phyloP scores from a whole-genome alignment of 805 yeast species.

The Sungouiella thailandica region DNA sequence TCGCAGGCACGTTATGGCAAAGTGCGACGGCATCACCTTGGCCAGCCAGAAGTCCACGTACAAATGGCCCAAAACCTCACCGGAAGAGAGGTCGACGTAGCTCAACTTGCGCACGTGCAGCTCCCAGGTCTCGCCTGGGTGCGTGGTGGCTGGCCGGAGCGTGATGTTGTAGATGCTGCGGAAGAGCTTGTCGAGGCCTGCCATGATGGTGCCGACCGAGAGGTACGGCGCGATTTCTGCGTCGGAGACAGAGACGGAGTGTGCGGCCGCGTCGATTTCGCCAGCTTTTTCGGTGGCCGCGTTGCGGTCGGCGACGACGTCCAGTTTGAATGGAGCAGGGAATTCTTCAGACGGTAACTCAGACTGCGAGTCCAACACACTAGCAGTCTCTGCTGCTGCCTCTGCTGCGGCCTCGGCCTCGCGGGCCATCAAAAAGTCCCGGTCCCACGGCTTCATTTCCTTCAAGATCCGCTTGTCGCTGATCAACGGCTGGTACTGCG shows the following conservation, averaged over 20 bases:
- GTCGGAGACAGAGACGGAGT: too few species aligned
- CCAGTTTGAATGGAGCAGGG: slow-evolving; percentile 24
- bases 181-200: slow-evolving; percentile 74
- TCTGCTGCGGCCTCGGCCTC: too few species aligned
- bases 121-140: slow-evolving; percentile 83
- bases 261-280: too few species aligned
- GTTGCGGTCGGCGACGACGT: slow-evolving; percentile 31
- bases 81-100: slow-evolving; percentile 55
- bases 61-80: slow-evolving; percentile 65
- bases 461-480: slow-evolving; percentile 38
- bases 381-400: too few species aligned
- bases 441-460: slow-evolving; percentile 82
- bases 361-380: too few species aligned
- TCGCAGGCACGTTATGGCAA: slow-evolving; percentile 92
- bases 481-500: slow-evolving; percentile 5
- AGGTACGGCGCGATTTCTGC: slow-evolving; percentile 72
- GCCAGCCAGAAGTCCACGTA: slow-evolving; percentile 86
- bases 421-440: too few species aligned
- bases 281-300: too few species aligned
- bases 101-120: slow-evolving; percentile 74
- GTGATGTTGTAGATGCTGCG: slow-evolving; percentile 69
- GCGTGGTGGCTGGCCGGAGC: slow-evolving; percentile 59
- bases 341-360: too few species aligned
- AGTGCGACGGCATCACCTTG: slow-evolving; percentile 84
- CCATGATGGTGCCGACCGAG: slow-evolving; percentile 79